Conservation (phyloP, 345 rosid genomes). For the Moringa oleifera region DNA sequence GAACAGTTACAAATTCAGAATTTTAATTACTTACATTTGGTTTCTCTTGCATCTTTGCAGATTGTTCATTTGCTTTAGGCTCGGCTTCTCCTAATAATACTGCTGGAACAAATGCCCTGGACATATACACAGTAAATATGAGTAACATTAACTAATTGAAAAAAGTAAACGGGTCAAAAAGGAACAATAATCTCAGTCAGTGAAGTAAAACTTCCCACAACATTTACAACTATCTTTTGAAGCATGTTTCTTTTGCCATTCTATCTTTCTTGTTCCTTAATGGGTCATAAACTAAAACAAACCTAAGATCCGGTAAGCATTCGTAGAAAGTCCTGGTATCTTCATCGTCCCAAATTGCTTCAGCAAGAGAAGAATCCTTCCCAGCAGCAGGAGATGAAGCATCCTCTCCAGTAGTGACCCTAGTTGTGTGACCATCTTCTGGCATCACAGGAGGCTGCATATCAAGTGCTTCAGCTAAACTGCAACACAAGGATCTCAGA, state of each 20-base stretch:
- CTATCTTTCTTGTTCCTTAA: slow-evolving; percentile 2
- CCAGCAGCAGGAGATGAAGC: slow-evolving; percentile 59
- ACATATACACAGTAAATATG: slow-evolving; percentile 14
- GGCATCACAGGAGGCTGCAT: slow-evolving; percentile 99
- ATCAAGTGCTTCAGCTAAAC: slow-evolving; percentile 96
- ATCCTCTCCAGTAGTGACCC: slow-evolving; percentile 86
- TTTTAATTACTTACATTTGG: slow-evolving; percentile 40
- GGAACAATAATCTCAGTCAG: slow-evolving; percentile 8
- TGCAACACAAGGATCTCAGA: slow-evolving; percentile 18
- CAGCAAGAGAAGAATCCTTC: slow-evolving; percentile 69
- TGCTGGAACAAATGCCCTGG: slow-evolving; percentile 98
- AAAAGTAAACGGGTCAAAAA: slow-evolving; percentile 8
- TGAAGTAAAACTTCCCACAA: neutral
- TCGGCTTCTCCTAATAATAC: slow-evolving; percentile 93
- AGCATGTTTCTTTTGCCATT: neutral
- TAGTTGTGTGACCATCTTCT: slow-evolving; percentile 93
- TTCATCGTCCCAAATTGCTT: slow-evolving; percentile 96
- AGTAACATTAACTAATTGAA: neutral
- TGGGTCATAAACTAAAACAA: slow-evolving; percentile 22
- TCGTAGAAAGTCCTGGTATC: slow-evolving; percentile 96
- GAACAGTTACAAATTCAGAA: neutral
- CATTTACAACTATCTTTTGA: neutral
- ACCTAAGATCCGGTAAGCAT: slow-evolving; percentile 97
- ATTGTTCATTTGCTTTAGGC: slow-evolving; percentile 68
- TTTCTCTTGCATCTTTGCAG: slow-evolving; percentile 65